A percentile compares a stretch with the other conserved stretches of the same genome.
Conservation (phyloP, 2,329 filamentous ascomycete genomes). For the Fusarium annulatum region DNA sequence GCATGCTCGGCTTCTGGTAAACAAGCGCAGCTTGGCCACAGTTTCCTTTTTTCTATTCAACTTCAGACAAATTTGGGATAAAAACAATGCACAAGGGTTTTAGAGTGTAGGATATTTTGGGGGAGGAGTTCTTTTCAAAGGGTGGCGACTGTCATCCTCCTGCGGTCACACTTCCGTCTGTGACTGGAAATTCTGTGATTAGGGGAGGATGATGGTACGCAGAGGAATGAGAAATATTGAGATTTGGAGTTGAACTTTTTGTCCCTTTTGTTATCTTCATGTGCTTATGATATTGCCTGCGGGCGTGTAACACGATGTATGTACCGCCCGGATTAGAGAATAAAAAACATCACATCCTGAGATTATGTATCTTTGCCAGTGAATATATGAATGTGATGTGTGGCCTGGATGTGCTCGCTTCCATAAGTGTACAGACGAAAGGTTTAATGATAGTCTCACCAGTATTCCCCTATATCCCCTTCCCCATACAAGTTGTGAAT, state of each 20-base stretch:
- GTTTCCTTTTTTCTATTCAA: slow-evolving; percentile 14
- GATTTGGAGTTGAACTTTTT: slow-evolving; percentile 29
- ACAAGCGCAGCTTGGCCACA: background rate
- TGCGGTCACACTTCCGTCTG: slow-evolving; percentile 15
- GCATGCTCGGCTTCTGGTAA: slow-evolving; percentile 38
- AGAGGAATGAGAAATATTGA: slow-evolving; percentile 24
- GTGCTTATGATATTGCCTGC: slow-evolving; percentile 35
- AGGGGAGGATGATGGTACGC: background rate
- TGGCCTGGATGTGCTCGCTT: background rate
- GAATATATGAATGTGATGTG: background rate
- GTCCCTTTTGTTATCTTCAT: slow-evolving; percentile 36
- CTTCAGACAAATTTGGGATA: slow-evolving; percentile 1
- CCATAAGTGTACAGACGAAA: background rate
- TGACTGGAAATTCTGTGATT: background rate
- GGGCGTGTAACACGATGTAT: slow-evolving; percentile 20
- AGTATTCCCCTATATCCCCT: background rate
- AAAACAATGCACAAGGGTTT: background rate
- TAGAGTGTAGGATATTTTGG: slow-evolving; percentile 5
- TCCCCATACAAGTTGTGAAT: background rate
- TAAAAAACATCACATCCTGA: slow-evolving; percentile 12
- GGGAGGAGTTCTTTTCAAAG: slow-evolving; percentile 9
- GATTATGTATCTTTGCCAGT: background rate
- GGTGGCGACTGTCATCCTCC: background rate
- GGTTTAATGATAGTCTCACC: background rate
- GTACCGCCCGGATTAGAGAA: slow-evolving; percentile 28